A percentile compares a stretch with the other conserved stretches of the same genome.
Conservation (phyloP, 352 stramenopile genomes). For the Globisporangium okanoganense region DNA sequence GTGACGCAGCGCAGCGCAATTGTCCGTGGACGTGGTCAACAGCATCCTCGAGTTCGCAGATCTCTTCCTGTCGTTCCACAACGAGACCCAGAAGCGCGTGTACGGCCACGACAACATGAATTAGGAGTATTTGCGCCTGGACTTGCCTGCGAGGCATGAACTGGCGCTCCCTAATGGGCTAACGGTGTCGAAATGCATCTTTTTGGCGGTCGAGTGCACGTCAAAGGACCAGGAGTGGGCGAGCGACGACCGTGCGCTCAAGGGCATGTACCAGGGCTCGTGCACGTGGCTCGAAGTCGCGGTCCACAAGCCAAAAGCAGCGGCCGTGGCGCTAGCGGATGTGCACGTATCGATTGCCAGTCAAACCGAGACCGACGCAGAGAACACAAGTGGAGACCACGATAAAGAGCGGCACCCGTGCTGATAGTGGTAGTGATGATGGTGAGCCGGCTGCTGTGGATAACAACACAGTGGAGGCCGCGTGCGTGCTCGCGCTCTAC, state of each 20-base stretch:
- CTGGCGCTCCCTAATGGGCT: slow-evolving; percentile 41
- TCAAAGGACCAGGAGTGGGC: slow-evolving; percentile 79
- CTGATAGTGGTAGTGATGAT: neutral
- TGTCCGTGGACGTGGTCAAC: slow-evolving; percentile 22
- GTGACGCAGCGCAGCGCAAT: slow-evolving; percentile 27
- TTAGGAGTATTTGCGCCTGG: slow-evolving; percentile 47
- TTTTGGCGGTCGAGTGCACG: slow-evolving; percentile 46
- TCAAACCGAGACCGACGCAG: neutral
- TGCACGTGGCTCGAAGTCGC: slow-evolving; percentile 66
- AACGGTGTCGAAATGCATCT: slow-evolving; percentile 28
- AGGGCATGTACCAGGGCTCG: slow-evolving; percentile 52
- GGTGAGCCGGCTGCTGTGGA: neutral
- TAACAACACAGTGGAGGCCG: slow-evolving; percentile 14
- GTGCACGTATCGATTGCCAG: neutral
- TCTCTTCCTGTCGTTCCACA: slow-evolving; percentile 45
- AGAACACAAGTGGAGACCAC: too few relatives aligned
- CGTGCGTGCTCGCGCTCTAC: slow-evolving; percentile 25
- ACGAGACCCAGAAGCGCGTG: slow-evolving; percentile 25
- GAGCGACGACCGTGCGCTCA: slow-evolving; percentile 30
- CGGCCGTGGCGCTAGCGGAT: neutral
- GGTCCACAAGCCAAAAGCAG: slow-evolving; percentile 32
- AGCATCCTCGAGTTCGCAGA: slow-evolving; percentile 43
- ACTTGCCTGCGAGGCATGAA: slow-evolving; percentile 29
- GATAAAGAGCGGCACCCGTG: neutral
- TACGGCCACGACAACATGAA: slow-evolving; percentile 42